Evolutionary conservation across 306 rosid species (phyloP), one percentile per base, ranked within the genome.

Genomic region (Purshia tridentata): DNA sequence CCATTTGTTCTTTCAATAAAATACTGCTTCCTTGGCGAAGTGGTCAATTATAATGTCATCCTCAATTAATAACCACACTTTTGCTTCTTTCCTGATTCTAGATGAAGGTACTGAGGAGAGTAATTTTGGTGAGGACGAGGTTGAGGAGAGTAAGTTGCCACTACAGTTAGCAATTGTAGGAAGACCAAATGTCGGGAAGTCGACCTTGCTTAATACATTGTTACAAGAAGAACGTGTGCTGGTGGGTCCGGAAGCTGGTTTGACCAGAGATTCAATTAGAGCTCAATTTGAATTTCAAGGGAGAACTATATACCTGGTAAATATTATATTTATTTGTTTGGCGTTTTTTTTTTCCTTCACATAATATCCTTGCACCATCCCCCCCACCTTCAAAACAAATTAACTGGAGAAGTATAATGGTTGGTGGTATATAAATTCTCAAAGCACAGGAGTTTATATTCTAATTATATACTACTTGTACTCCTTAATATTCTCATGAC

Each of bases 181-280:
- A 84, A 91, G 96, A 63, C 97, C 97, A 67, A 94, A 94, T 83
- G 99, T 91, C 55, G 96, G 97, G 77, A 94, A 91, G 84, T 91
- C 99, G 75, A 94, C 99, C 79, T 84, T 89, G 76, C 83, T 94
- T 59, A 94, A 89, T 74, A 78, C 92, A n/a, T 76, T 94, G 82
- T 80, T 94, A 80, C 97, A 91, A 81, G 91, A 92, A 83, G 88
- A 94, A 13, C 98, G 98, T 9, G 98, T 91, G 77, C 83, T 94
- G 80, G 97, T 91, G 80, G 97, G 98, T 48, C 97, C 98, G 11
- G 98, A 94, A 85, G 92, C 96, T 80, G 98, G 98, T 76, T 76
- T 94, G 65, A 94, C 98, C 50, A 85, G 98, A 84, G 98, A 94
- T 81, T 88, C 98, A 57, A 80, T 94, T 82, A 89, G 98, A 88